Conservation (phyloP, 1,284 basidiomycete species). For the Cyathus olla region DNA sequence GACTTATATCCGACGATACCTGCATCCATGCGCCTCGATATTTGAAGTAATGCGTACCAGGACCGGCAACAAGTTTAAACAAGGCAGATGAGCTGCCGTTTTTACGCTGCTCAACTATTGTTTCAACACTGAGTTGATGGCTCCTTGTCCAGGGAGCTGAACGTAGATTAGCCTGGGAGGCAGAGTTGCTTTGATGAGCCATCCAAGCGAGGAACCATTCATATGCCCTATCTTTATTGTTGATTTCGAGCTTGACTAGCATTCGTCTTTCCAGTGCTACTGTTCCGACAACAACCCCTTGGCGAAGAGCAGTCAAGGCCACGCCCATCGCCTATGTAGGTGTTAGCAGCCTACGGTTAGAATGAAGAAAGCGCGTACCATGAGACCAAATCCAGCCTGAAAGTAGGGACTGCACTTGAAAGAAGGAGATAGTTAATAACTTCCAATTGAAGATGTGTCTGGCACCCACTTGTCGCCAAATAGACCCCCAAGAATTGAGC, state of each 20-base stretch:
- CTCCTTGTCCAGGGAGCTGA: slow-evolving; percentile 73
- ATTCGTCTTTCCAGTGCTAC: slow-evolving; percentile 88
- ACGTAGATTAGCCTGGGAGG: slow-evolving; percentile 40
- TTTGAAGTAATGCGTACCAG: slow-evolving; percentile 94
- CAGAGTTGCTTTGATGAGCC: slow-evolving; percentile 69
- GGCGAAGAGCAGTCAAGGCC: slow-evolving; percentile 80
- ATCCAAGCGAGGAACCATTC: slow-evolving; percentile 99
- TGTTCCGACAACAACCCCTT: slow-evolving; percentile 77
- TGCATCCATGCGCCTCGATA: slow-evolving; percentile 97
- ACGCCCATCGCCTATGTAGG: slow-evolving; percentile 84
- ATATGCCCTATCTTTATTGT: slow-evolving; percentile 95
- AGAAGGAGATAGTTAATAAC: slow-evolving; percentile 17
- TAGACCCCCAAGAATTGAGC: slow-evolving; percentile 42
- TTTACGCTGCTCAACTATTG: slow-evolving; percentile 86
- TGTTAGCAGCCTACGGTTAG: background rate
- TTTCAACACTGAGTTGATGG: slow-evolving; percentile 97
- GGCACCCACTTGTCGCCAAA: slow-evolving; percentile 63
- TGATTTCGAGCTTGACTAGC: slow-evolving; percentile 96
- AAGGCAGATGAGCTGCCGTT: slow-evolving; percentile 90
- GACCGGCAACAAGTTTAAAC: slow-evolving; percentile 96
- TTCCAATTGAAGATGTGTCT: slow-evolving; percentile 3
- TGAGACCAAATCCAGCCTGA: slow-evolving; percentile 95
- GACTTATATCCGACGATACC: slow-evolving; percentile 56
- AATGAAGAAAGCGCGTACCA: slow-evolving; percentile 65
- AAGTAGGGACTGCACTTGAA: slow-evolving; percentile 87